A percentile compares a stretch with the other conserved stretches of the same genome.
Conservation (phyloP, 31 red algal genomes). For the Porphyra umbilicalis region DNA sequence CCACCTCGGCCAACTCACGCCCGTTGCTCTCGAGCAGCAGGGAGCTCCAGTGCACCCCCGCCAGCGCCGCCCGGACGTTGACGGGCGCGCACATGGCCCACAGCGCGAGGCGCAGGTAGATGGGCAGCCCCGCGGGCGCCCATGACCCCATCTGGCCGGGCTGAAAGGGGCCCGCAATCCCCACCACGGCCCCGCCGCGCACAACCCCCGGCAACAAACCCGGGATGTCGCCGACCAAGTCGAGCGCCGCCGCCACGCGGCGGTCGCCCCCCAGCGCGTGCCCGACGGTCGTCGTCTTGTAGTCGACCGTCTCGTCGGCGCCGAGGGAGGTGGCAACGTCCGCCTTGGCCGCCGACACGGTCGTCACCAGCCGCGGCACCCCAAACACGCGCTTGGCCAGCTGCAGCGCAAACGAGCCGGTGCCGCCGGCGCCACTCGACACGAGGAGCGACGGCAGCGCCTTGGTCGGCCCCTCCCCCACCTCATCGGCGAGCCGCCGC, state of each 20-base stretch:
- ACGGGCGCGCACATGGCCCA: background rate
- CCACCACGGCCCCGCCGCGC: background rate
- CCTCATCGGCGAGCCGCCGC: background rate
- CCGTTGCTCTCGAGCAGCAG: background rate
- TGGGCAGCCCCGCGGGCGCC: background rate
- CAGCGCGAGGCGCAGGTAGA: background rate
- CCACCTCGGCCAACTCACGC: background rate
- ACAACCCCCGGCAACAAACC: background rate
- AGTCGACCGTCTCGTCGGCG: background rate
- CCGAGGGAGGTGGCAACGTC: background rate
- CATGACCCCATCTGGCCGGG: background rate
- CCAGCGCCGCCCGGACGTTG: background rate
- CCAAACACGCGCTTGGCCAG: background rate
- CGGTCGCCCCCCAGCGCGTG: background rate
- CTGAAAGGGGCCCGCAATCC: background rate
- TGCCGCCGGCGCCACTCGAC: background rate
- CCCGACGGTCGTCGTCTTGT: background rate
- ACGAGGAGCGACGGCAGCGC: background rate
- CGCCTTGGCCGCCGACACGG: background rate
- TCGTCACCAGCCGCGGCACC: background rate
- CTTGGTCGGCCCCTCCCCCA: background rate
- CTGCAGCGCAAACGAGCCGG: background rate
- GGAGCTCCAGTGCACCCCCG: background rate
- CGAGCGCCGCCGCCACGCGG: background rate
- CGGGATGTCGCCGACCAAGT: background rate